These are phyloP conservation scores for Ailanthus altissimus DNA, from an alignment of 345 rosid species.

Conservation along the genomic window DNA sequence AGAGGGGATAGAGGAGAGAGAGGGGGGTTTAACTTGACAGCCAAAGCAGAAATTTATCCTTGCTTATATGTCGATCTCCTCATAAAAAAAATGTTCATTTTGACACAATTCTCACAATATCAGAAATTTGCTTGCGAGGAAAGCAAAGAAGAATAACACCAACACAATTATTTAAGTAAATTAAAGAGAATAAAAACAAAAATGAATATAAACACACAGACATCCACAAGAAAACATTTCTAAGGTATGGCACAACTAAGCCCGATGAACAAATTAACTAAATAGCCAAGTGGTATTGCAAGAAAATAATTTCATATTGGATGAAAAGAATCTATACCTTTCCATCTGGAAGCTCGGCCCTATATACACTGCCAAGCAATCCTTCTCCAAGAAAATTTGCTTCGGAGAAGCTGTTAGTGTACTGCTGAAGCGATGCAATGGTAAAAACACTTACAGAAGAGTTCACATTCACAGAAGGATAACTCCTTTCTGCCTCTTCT, in stretches of 20 bases:
- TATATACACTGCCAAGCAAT: constrained; percentile 66
- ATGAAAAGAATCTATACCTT: constrained; percentile 46
- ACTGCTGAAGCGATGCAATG: constrained; percentile 83
- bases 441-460: constrained; percentile 53
- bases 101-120: too few species aligned
- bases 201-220: too few species aligned
- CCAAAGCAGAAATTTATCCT: too few species aligned
- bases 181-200: too few species aligned
- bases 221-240: neutral
- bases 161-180: too few species aligned
- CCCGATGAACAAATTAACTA: neutral
- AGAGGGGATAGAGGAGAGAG: too few species aligned
- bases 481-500: constrained; percentile 15
- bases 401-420: constrained; percentile 71
- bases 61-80: too few species aligned
- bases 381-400: constrained; percentile 84
- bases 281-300: neutral
- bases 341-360: constrained; percentile 78
- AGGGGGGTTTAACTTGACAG: too few species aligned
- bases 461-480: constrained; percentile 38
- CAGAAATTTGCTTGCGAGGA: too few species aligned
- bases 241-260: neutral
- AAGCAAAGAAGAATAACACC: too few species aligned
- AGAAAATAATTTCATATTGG: constrained; percentile 5
- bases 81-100: too few species aligned